A percentile compares a stretch with the other conserved stretches of the same genome.
These are phyloP conservation scores for Zasmidium angulare DNA, from an alignment of 2,329 filamentous ascomycete genomes.

Conservation along the genomic window DNA sequence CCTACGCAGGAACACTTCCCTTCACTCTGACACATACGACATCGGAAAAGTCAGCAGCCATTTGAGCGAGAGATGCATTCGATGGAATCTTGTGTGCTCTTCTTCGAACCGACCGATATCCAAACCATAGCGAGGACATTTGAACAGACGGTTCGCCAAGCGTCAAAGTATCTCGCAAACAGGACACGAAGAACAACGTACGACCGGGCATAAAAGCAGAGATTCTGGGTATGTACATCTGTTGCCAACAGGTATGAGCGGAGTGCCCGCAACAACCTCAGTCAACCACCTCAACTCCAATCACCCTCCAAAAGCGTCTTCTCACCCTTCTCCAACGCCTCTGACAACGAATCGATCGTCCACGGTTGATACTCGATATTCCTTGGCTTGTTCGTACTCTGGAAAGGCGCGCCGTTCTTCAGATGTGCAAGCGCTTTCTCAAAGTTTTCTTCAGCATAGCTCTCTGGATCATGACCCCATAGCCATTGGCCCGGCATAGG, in stretches of 20 bases:
- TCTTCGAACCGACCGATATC: too few relatives aligned
- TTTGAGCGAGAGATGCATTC: too few relatives aligned
- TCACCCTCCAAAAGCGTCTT: conserved; percentile 6
- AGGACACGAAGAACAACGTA: too few relatives aligned
- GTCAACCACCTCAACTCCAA: background rate
- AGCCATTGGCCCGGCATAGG: conserved; percentile 4
- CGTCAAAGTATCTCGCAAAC: too few relatives aligned
- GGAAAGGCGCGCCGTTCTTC: background rate
- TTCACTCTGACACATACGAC: too few relatives aligned
- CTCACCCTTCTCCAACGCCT: conserved; percentile 2
- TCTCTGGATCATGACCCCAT: conserved; percentile 8
- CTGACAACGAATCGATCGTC: conserved; percentile 3
- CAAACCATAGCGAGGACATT: too few relatives aligned
- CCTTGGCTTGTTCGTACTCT: background rate
- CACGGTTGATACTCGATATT: conserved; percentile 2
- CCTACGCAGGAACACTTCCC: too few relatives aligned
- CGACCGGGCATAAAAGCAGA: too few relatives aligned
- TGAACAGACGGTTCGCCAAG: too few relatives aligned
- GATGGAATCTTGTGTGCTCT: too few relatives aligned
- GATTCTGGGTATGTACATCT: background rate
- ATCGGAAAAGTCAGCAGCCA: too few relatives aligned
- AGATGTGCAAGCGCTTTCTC: conserved; percentile 2
- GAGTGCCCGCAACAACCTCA: background rate
- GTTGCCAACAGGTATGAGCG: background rate
- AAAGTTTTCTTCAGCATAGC: conserved; percentile 6